These are phyloP conservation scores for Aspergillus hortae DNA, from an alignment of 2,329 filamentous ascomycete genomes.

Conservation along the genomic window DNA sequence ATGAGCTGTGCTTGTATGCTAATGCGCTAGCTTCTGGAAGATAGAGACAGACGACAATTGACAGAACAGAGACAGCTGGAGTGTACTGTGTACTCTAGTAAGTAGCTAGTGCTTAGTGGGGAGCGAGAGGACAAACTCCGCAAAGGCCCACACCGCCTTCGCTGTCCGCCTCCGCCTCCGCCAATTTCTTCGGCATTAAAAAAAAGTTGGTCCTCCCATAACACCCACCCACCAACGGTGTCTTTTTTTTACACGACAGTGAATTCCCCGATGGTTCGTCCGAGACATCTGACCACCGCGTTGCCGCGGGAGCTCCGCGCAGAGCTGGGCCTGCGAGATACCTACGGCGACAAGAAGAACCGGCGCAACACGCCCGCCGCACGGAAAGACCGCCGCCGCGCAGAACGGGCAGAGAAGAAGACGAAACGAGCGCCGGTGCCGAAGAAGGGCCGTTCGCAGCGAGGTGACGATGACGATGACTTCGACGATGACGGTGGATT, in stretches of 20 bases:
- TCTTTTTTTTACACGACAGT: background rate
- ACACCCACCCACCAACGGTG: background rate
- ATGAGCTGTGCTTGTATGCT: too few species aligned
- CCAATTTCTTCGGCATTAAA: constrained; percentile 20
- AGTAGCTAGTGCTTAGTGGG: background rate
- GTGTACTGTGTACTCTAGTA: background rate
- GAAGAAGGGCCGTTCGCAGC: constrained; percentile 14
- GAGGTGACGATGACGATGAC: constrained; percentile 10
- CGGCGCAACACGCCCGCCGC: constrained; percentile 26
- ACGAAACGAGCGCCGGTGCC: constrained; percentile 29
- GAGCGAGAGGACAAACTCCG: constrained; percentile 1
- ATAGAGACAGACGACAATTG: background rate
- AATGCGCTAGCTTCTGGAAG: too few species aligned
- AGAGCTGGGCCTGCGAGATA: constrained; percentile 39
- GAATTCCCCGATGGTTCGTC: constrained; percentile 28
- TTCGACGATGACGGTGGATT: constrained; percentile 24
- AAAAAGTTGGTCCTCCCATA: constrained; percentile 16
- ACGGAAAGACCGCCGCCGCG: constrained; percentile 66
- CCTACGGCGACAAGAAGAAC: constrained; percentile 30
- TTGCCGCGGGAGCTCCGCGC: constrained; percentile 37
- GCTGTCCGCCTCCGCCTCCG: constrained; percentile 20
- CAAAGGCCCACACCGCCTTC: constrained; percentile 16
- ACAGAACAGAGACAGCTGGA: background rate
- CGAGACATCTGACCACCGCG: constrained; percentile 40
- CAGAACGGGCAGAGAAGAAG: constrained; percentile 62